Percentiles rank a stretch among this genome's conserved stretches.
These are phyloP conservation scores for Plectranthus barbatus DNA, from an alignment of 257 asterid species.

Conservation along the genomic window DNA sequence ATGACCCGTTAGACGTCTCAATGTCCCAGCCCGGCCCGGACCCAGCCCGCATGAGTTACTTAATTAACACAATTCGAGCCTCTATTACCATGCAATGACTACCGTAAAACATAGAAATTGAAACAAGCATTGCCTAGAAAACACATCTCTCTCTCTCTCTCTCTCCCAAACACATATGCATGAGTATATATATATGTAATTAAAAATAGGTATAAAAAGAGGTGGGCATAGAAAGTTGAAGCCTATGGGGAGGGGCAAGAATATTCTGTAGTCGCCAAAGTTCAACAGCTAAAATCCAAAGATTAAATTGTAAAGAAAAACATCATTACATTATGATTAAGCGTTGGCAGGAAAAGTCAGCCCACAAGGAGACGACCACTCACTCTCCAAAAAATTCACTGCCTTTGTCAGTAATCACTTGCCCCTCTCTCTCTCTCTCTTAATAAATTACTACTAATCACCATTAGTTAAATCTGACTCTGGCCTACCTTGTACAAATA, in stretches of 20 bases:
- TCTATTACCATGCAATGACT: too few species aligned
- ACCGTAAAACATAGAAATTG: too few species aligned
- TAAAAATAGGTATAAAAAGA: conserved; percentile 14
- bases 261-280: conserved; percentile 62
- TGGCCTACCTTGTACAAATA: background rate
- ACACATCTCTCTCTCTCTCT: background rate
- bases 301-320: conserved; percentile 38
- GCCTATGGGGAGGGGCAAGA: conserved; percentile 45
- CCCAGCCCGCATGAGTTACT: too few species aligned
- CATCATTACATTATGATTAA: conserved; percentile 83
- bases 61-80: too few species aligned
- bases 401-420: conserved; percentile 71
- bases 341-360: conserved; percentile 54
- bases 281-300: conserved; percentile 77
- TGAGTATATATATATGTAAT: background rate
- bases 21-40: too few species aligned
- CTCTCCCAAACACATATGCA: too few species aligned
- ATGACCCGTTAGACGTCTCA: too few species aligned
- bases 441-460: background rate
- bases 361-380: conserved; percentile 74
- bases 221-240: conserved; percentile 61
- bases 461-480: background rate
- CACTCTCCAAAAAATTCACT: conserved; percentile 70
- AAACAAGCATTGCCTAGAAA: too few species aligned
- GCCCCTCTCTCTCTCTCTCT: conserved; percentile 14